Conservation (phyloP, 345 rosid species). For the Anacardium occidentale region DNA sequence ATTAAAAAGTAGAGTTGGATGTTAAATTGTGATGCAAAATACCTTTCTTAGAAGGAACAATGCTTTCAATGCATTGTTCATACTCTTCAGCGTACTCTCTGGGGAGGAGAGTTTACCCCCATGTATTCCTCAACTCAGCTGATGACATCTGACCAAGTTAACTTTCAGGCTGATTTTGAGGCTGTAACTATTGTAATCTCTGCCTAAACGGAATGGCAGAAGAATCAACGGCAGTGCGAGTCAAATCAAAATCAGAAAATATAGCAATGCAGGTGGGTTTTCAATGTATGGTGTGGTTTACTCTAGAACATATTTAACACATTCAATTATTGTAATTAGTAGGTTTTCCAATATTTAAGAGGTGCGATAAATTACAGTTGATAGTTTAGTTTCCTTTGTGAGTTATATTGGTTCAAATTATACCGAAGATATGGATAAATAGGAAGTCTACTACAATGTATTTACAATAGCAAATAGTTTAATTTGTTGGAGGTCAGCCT, state of each 20-base stretch:
- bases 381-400: too few species aligned
- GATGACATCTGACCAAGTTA: conserved; percentile 68
- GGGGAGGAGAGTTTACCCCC: conserved; percentile 76
- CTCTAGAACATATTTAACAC: too few species aligned
- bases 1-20: not conserved
- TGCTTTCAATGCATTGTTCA: conserved; percentile 83
- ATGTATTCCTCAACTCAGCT: conserved; percentile 69
- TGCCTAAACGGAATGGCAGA: conserved; percentile 93
- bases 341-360: too few species aligned
- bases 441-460: too few species aligned
- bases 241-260: conserved; percentile 96
- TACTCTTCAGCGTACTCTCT: conserved; percentile 82
- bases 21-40: conserved; percentile 4
- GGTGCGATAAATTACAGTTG: too few species aligned
- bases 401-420: too few species aligned
- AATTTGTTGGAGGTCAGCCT: too few species aligned
- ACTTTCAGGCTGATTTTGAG: conserved; percentile 58
- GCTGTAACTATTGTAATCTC: conserved; percentile 93
- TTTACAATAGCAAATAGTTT: too few species aligned
- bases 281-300: too few species aligned
- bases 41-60: conserved; percentile 70
- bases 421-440: too few species aligned
- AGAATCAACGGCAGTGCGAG: conserved; percentile 92
- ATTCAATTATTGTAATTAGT: too few species aligned
- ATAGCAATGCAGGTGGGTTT: too few species aligned